Evolutionary conservation across 257 asterid species (phyloP).

Genomic region (Parsonsia alboflavescens): DNA sequence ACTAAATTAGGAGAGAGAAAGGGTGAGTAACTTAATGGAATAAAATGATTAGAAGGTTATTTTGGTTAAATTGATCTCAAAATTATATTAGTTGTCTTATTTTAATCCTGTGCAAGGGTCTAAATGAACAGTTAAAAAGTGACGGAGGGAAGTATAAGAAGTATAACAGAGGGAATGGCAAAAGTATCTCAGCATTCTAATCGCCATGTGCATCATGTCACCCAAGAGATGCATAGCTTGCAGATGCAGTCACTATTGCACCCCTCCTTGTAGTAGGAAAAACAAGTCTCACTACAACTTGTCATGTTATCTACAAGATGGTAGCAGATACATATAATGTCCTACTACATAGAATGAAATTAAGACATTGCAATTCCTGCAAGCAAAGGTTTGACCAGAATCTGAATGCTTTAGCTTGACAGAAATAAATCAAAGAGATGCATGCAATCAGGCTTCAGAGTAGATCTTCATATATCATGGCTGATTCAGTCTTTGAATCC

Average conservation of each 20-base stretch:
- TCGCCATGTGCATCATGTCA: not conserved
- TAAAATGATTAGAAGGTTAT: no score
- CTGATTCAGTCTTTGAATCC: not conserved
- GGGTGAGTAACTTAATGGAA: no score
- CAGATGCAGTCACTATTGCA: not conserved
- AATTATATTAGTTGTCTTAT: no score
- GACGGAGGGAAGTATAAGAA: no score
- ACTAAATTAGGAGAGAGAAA: no score
- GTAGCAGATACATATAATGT: not conserved
- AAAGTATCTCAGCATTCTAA: not conserved
- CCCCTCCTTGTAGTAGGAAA: not conserved
- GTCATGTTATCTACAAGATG: not conserved
- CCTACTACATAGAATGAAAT: not conserved
- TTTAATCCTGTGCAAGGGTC: no score
- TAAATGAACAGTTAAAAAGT: no score
- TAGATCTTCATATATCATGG: not conserved
- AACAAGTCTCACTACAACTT: not conserved
- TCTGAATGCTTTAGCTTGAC: not conserved
- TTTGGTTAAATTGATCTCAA: no score
- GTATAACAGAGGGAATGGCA: not conserved
- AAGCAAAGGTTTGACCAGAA: not conserved
- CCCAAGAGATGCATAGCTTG: not conserved
- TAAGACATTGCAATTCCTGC: not conserved
- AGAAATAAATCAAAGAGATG: not conserved
- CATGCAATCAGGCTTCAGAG: not conserved